These are phyloP conservation scores for Solanum habrochaites DNA, from an alignment of 257 asterid genomes.

Conservation along the genomic window DNA sequence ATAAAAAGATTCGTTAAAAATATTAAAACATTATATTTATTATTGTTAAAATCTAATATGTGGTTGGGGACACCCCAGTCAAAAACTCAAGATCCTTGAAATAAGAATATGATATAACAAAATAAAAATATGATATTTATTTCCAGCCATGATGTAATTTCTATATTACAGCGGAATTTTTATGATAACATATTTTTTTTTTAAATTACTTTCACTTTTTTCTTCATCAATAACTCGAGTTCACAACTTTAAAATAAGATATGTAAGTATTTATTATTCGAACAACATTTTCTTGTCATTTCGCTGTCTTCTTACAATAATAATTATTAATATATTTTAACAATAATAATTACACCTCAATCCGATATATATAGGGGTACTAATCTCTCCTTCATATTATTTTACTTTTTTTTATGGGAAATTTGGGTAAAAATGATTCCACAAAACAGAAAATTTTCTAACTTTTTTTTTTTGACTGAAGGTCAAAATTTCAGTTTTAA, in stretches of 20 bases:
- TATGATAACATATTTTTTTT: not conserved
- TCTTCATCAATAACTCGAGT: not conserved
- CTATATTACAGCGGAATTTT: not conserved
- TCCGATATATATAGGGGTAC: too few species aligned
- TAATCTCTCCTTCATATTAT: not conserved
- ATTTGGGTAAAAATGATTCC: not conserved
- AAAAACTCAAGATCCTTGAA: not conserved
- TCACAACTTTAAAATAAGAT: rapidly evolving
- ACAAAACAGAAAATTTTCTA: not conserved
- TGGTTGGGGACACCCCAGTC: not conserved
- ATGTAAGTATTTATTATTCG: too few species aligned
- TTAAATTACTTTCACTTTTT: not conserved
- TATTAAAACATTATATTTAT: not conserved
- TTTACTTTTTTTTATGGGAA: not conserved
- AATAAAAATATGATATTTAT: not conserved
- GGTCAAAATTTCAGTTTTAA: not conserved
- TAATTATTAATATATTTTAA: too few species aligned
- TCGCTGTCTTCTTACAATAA: too few species aligned
- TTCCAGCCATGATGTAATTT: not conserved
- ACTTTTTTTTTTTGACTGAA: not conserved
- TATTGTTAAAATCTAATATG: not conserved
- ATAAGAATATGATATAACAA: not conserved
- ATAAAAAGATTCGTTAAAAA: not conserved
- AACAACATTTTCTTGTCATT: not conserved
- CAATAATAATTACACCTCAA: not conserved